phyloP scores from a whole-genome alignment of 2,329 filamentous ascomycete genomes.

The Colletotrichum limetticola region DNA sequence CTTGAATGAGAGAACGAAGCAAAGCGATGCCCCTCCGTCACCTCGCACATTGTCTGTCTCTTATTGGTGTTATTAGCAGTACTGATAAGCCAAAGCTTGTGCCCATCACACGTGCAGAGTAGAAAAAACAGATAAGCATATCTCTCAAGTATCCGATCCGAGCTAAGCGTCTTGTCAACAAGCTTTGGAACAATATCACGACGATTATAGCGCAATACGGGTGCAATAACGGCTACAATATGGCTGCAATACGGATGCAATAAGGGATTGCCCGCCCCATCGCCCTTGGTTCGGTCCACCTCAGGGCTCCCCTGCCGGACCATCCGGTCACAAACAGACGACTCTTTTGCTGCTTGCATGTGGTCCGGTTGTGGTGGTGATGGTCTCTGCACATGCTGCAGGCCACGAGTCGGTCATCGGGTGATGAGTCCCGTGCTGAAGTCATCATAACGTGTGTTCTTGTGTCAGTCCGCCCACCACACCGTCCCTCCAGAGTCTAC shows the following conservation, averaged over 20 bases:
- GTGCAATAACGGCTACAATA: neutral
- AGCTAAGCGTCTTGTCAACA: slow-evolving; percentile 1
- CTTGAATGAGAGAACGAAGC: neutral
- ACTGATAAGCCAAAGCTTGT: neutral
- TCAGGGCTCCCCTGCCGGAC: neutral
- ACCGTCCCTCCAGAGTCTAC: neutral
- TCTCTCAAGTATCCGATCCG: slow-evolving; percentile 2
- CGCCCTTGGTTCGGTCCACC: neutral
- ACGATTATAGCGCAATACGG: slow-evolving; percentile 7
- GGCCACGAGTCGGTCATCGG: slow-evolving; percentile 17
- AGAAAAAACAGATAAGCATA: slow-evolving; percentile 5
- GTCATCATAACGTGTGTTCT: neutral
- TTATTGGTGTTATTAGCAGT: neutral
- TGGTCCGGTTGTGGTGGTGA: neutral
- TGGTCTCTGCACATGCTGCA: slow-evolving; percentile 6
- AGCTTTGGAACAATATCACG: neutral
- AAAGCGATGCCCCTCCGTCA: neutral
- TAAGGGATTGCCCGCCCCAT: neutral
- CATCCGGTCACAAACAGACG: neutral
- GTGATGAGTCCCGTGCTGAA: neutral
- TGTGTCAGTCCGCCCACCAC: slow-evolving; percentile 1
- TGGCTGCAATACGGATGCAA: slow-evolving; percentile 6
- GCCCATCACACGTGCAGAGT: neutral
- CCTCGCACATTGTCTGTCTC: neutral
- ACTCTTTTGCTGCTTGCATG: neutral